Evolutionary conservation across 306 rosid species (phyloP).

Genomic region (Vigna nakashimae): DNA sequence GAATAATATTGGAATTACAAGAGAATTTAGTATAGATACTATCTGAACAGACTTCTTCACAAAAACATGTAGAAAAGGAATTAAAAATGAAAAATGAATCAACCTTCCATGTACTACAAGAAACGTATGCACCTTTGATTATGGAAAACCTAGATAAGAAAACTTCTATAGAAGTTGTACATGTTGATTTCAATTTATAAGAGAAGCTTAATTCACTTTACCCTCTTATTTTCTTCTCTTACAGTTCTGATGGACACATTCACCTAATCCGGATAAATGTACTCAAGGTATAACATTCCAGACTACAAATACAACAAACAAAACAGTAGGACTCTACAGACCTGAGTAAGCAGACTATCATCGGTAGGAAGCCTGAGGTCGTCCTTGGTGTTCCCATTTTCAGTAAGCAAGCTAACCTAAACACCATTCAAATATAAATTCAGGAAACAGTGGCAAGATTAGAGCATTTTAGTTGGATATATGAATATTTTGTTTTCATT

Average conservation of each 20-base stretch:
- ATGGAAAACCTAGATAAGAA: too few species aligned
- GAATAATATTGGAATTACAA: neutral
- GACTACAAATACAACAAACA: constrained; percentile 14
- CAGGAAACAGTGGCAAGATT: constrained; percentile 8
- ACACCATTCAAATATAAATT: constrained; percentile 22
- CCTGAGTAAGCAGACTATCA: constrained; percentile 67
- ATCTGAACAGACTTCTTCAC: neutral
- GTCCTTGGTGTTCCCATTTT: constrained; percentile 71
- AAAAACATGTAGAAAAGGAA: neutral
- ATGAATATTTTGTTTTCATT: neutral
- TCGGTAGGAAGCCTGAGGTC: constrained; percentile 64
- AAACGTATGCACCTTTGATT: neutral
- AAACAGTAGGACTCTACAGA: constrained; percentile 37
- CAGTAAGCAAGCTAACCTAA: constrained; percentile 72
- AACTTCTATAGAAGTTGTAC: neutral
- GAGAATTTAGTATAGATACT: neutral
- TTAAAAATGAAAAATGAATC: neutral
- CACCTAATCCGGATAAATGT: neutral
- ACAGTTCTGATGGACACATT: neutral
- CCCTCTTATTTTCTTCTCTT: neutral
- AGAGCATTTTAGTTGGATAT: neutral
- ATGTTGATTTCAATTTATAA: neutral
- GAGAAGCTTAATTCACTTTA: neutral
- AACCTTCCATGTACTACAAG: neutral
- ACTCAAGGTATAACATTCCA: neutral